These are phyloP conservation scores for Leishmania mexicana DNA, from an alignment of 208 protist genomes.

Conservation along the genomic window DNA sequence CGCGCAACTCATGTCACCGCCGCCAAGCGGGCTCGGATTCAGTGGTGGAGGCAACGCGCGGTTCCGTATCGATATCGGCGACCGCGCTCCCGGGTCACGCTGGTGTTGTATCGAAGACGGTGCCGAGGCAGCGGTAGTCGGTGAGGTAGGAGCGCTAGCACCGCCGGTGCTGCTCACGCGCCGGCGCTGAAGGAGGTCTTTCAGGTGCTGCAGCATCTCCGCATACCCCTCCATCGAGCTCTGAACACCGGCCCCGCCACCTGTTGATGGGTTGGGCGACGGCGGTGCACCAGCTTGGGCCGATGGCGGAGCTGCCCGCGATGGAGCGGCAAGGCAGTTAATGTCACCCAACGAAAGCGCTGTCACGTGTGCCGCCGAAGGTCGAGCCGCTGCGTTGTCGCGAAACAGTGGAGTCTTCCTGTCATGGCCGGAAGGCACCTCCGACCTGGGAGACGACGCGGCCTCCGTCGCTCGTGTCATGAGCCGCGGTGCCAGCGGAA, in stretches of 20 bases:
- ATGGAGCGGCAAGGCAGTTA: neutral
- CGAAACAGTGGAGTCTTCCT: neutral
- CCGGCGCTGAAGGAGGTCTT: conserved; percentile 63
- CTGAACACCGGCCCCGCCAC: conserved; percentile 18
- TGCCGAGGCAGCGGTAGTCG: conserved; percentile 2
- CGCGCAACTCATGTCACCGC: neutral
- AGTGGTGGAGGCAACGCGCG: conserved; percentile 18
- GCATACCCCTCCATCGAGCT: conserved; percentile 68
- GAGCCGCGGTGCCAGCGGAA: neutral
- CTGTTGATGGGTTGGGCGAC: conserved; percentile 11
- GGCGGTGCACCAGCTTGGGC: neutral
- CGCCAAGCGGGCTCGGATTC: conserved; percentile 6
- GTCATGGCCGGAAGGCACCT: neutral
- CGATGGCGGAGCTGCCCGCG: neutral
- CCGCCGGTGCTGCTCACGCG: conserved; percentile 25
- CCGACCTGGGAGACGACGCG: conserved; percentile 7
- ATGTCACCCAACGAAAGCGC: conserved; percentile 41
- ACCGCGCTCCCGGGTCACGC: neutral
- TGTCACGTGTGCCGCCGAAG: conserved; percentile 15
- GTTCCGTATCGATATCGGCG: conserved; percentile 5
- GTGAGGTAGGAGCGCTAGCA: conserved; percentile 24
- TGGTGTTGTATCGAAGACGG: neutral
- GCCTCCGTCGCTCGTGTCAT: conserved; percentile 8
- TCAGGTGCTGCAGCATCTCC: conserved; percentile 87
- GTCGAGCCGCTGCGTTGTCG: neutral